Conservation (phyloP, 768 basidiomycete species). For the Russula griseocarnosa region DNA sequence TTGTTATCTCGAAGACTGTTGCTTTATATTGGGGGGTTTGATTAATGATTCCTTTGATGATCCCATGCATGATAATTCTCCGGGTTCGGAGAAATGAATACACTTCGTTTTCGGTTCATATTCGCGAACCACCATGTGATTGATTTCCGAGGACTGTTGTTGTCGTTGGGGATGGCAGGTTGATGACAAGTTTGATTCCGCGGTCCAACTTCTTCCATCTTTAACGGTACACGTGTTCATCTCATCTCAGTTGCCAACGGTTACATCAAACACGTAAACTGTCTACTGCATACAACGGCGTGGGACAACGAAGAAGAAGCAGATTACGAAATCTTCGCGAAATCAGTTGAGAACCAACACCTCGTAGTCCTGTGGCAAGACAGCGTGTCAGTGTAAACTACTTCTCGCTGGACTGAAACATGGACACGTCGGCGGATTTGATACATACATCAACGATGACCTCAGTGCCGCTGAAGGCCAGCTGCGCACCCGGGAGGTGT, state of each 20-base stretch:
- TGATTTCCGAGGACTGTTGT: no score
- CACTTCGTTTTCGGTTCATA: neutral
- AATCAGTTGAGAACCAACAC: slow-evolving; percentile 38
- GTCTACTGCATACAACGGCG: neutral
- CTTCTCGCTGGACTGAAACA: neutral
- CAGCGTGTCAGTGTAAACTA: neutral
- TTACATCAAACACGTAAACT: neutral
- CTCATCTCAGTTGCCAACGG: neutral
- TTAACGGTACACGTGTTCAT: neutral
- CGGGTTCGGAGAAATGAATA: neutral
- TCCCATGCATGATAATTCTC: neutral
- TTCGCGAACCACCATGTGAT: neutral
- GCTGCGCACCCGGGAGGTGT: slow-evolving; percentile 47
- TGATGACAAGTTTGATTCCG: neutral
- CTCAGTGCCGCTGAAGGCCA: slow-evolving; percentile 52
- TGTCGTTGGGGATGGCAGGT: neutral
- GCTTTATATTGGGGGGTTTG: neutral
- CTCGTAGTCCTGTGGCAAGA: slow-evolving; percentile 38
- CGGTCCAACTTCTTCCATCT: neutral
- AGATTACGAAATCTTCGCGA: neutral
- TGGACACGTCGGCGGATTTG: neutral
- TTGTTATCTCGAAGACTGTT: neutral
- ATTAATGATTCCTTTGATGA: neutral
- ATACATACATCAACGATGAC: slow-evolving; percentile 47
- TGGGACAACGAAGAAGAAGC: neutral